These are phyloP conservation scores for Cladorrhinum sp. DNA, from an alignment of 2,329 filamentous ascomycete genomes.

Conservation along the genomic window DNA sequence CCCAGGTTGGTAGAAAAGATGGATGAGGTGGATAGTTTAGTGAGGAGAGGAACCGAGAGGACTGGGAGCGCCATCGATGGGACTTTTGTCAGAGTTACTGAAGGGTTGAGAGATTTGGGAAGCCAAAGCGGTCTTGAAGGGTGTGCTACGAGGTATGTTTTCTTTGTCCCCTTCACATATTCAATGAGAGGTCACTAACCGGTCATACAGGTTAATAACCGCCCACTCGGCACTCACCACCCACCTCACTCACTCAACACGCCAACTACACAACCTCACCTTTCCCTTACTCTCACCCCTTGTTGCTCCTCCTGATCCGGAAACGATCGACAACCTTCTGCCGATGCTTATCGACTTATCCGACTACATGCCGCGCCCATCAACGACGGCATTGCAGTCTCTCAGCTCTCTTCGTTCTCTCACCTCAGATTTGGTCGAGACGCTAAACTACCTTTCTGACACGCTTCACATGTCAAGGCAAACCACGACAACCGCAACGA, in stretches of 20 bases:
- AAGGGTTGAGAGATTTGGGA: conserved; percentile 67
- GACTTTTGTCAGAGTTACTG: conserved; percentile 66
- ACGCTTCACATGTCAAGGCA: conserved; percentile 93
- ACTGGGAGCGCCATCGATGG: conserved; percentile 63
- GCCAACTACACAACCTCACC: conserved; percentile 69
- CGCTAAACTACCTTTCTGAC: conserved; percentile 82
- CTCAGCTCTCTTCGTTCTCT: conserved; percentile 66
- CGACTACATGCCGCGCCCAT: conserved; percentile 63
- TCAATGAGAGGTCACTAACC: conserved; percentile 10
- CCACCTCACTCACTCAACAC: conserved; percentile 71
- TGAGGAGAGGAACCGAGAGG: conserved; percentile 61
- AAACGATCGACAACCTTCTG: conserved; percentile 65
- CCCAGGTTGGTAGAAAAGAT: conserved; percentile 66
- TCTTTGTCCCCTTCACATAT: conserved; percentile 1
- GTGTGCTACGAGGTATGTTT: conserved; percentile 62
- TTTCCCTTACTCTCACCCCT: conserved; percentile 69
- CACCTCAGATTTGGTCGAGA: conserved; percentile 71
- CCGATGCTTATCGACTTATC: conserved; percentile 64
- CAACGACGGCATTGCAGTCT: conserved; percentile 61
- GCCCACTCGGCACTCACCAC: conserved; percentile 72
- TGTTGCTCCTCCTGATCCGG: conserved; percentile 58
- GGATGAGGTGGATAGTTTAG: conserved; percentile 68
- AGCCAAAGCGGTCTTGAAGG: conserved; percentile 71
- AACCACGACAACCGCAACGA: conserved; percentile 74
- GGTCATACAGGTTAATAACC: conserved; percentile 63